Evolutionary conservation across 2,329 filamentous ascomycete species (phyloP).

Genomic region (Ophiostoma sp.): DNA sequence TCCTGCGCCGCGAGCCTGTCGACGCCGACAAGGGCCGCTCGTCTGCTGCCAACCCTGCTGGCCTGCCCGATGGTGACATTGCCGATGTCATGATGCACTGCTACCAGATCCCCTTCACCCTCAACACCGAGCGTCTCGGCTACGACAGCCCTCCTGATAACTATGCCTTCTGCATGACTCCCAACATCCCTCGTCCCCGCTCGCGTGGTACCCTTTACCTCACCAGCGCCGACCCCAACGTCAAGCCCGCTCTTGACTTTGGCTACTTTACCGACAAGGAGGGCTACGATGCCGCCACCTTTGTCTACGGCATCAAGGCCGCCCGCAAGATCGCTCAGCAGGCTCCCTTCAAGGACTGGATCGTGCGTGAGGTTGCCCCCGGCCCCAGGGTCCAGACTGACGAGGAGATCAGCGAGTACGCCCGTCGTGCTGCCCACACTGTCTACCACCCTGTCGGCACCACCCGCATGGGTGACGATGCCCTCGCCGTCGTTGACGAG

Average conservation of each 20-base stretch:
- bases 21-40: conserved; percentile 60
- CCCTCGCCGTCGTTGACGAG: conserved; percentile 27
- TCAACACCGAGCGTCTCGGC: conserved; percentile 77
- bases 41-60: conserved; percentile 45
- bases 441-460: conserved; percentile 29
- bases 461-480: conserved; percentile 28
- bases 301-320: conserved; percentile 27
- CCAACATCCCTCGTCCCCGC: conserved; percentile 79
- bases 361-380: conserved; percentile 43
- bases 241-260: conserved; percentile 30
- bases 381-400: conserved; percentile 62
- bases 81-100: conserved; percentile 95
- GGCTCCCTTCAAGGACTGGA: conserved; percentile 27
- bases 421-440: conserved; percentile 25
- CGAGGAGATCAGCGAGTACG: conserved; percentile 28
- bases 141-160: conserved; percentile 52
- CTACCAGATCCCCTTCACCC: conserved; percentile 89
- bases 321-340: conserved; percentile 26
- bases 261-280: conserved; percentile 37
- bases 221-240: conserved; percentile 26
- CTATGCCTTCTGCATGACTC: conserved; percentile 88
- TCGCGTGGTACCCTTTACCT: conserved; percentile 54
- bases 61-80: conserved; percentile 61
- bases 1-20: conserved; percentile 70
- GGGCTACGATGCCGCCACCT: conserved; percentile 40